Evolutionary conservation across 495 filamentous ascomycete species (phyloP).

Genomic region (Lasiosphaeria ovina): DNA sequence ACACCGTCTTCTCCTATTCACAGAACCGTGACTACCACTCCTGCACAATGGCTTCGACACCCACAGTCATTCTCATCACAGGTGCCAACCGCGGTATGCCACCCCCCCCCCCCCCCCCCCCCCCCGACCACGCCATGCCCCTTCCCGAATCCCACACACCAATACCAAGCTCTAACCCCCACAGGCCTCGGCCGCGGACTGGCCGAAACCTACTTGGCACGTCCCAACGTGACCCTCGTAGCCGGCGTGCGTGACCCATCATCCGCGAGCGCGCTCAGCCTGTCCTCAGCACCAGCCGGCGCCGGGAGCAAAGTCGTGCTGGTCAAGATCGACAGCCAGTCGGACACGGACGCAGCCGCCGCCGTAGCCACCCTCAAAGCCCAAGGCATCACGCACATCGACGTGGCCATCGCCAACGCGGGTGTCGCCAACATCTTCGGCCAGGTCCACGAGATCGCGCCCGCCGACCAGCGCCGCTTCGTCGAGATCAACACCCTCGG

Average conservation of each 20-base stretch:
- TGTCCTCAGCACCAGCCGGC: conserved; percentile 7
- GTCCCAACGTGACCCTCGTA: conserved; percentile 33
- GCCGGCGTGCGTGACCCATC: conserved; percentile 34
- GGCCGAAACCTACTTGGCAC: conserved; percentile 24
- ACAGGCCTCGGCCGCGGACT: conserved; percentile 29
- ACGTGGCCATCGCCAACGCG: conserved; percentile 33
- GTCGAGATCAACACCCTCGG: conserved; percentile 42
- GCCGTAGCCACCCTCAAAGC: conserved; percentile 16
- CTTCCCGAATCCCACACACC: background rate
- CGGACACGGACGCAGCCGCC: conserved; percentile 22
- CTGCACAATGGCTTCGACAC: background rate
- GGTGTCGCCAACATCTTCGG: conserved; percentile 11
- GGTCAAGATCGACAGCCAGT: conserved; percentile 29
- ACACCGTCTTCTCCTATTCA: too few relatives aligned
- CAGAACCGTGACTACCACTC: too few relatives aligned
- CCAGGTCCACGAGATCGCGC: conserved; percentile 8
- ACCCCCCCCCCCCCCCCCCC: background rate
- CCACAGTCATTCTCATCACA: conserved; percentile 30
- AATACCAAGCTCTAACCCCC: too few relatives aligned
- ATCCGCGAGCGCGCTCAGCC: conserved; percentile 16
- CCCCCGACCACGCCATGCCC: background rate
- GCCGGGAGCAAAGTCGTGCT: conserved; percentile 24
- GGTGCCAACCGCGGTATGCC: conserved; percentile 30
- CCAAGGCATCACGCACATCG: conserved; percentile 26
- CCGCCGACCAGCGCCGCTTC: conserved; percentile 33